Evolutionary conservation across 2,329 filamentous ascomycete genomes (phyloP), one percentile per base, ranked within the genome.

Genomic region (Diaporthe sp.): DNA sequence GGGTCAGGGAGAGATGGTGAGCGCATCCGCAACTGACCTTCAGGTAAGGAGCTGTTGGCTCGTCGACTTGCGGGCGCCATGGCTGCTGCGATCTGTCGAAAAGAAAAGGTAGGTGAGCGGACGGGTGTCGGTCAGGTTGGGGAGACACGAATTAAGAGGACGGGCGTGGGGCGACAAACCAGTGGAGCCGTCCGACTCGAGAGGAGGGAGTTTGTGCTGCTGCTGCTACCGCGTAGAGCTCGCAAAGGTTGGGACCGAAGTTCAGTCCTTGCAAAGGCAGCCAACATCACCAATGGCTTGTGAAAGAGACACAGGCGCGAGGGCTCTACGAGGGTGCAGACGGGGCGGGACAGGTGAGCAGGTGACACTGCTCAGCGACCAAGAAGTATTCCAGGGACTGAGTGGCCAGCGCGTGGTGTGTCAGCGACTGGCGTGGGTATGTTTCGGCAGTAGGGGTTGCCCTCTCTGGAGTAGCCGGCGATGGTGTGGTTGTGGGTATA

Each of bases 31-130:
- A 75, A 73, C 75, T 73, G 82, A 91, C 89, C 88, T 80, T 84
- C 80, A 74, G 89, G 88, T 72, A 91, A 84, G 77, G 90, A 90
- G 86, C 90, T 92, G 81, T 86, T 91, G 83, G 86, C 89, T 82
- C 90, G 85, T 82, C 84, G 87, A 79, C 85, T 83, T 78, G 87
- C 83, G 70, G 87, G 85, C 61, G 90, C 88, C 90, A 92, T 92
- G 82, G 81, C 81, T 83, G 80, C 79, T 55, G 65, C 31, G 79
- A 81, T 82, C 82, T 84, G 79, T 34, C 62, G n/a, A 31, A 31
- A 9, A 31, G 22, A 28, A 42, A 37, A 25, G 19, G 13, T n/a
- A 46, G 67, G 72, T 70, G 46, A 73, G 65, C 53, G 49, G n/a
- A n/a, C 8, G 46, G 28, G 25, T 6, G 13, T 46, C 55, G 37